Evolutionary conservation across 768 basidiomycete species (phyloP), one percentile per base, ranked within the genome.

Genomic region (Phlebiopsis gigantea): DNA sequence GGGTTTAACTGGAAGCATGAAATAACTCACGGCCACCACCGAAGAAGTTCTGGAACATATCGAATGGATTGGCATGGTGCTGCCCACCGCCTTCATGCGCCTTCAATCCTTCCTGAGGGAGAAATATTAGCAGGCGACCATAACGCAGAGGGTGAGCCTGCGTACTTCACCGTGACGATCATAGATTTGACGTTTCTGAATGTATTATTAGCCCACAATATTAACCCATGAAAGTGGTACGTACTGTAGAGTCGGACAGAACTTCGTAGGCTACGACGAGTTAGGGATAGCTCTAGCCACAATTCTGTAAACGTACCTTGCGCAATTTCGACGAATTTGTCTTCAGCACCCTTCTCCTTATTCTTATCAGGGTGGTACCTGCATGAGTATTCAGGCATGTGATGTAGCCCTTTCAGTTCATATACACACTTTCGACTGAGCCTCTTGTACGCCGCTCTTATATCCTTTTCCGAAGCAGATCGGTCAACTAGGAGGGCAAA

Each of bases 41-140:
- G 62, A 99, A 99, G 78, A 98, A 97, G 64, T 75, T 87, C 42
- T 88, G 82, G 73, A 99, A 99, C 63, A 97, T 80, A 70, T 98
- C 97, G 67, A 98, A 93, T 19, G 96, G 95, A 67, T 98, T 93
- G 21, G 82, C 80, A 53, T 87, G 77, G 17, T 70, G 75, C 47
- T 82, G 77, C 60, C 89, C 87, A n/a, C 91, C 93, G 46, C 86
- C 86, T 73, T 95, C 93, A 52, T 91, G 91, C 29, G 90, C 90
- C 70, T 91, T 92, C 53, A 99, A 69, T 8, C 96, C 96, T 69
- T 97, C 95, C 82, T 93, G 62, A 29, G 14, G 25, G 15, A 28
- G 21, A 34, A 39, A n/a, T n/a, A n/a, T 47, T 46, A 31, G 41
- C 30, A 29, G 25, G 17, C 14, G 21, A 34, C 28, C 17, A 6